A percentile compares a stretch with the other conserved stretches of the same genome.
These are phyloP conservation scores for Sugiyamaella smithiae DNA, from an alignment of 805 yeast genomes.

Conservation along the genomic window DNA sequence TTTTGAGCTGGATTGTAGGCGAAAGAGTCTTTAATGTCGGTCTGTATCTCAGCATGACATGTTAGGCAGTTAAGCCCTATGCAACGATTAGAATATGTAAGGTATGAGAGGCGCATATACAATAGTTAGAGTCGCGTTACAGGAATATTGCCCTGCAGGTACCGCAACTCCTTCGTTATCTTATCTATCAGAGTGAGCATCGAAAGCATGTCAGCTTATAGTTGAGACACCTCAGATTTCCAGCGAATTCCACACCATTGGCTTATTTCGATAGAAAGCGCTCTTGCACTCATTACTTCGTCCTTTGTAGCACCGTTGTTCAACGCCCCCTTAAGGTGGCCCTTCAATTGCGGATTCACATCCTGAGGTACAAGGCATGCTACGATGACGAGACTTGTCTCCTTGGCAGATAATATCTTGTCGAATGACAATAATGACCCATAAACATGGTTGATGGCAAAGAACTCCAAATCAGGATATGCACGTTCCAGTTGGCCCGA, in stretches of 20 bases:
- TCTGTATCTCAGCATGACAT: too few relatives aligned
- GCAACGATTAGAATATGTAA: too few relatives aligned
- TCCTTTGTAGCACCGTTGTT: slow-evolving; percentile 71
- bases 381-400: slow-evolving; percentile 73
- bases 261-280: slow-evolving; percentile 60
- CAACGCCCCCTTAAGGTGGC: slow-evolving; percentile 82
- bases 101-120: too few relatives aligned
- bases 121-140: too few relatives aligned
- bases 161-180: too few relatives aligned
- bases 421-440: slow-evolving; percentile 71
- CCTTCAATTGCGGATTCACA: slow-evolving; percentile 88
- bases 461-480: slow-evolving; percentile 83
- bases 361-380: slow-evolving; percentile 87
- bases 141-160: too few relatives aligned
- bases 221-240: slow-evolving; percentile 53
- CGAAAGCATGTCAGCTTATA: too few relatives aligned
- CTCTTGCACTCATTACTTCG: slow-evolving; percentile 58
- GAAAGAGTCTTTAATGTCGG: too few relatives aligned
- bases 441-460: slow-evolving; percentile 68
- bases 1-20: too few relatives aligned
- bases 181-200: too few relatives aligned
- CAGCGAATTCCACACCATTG: slow-evolving; percentile 73
- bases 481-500: slow-evolving; percentile 64
- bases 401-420: slow-evolving; percentile 58
- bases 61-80: too few relatives aligned